Base-by-base conservation (phyloP, 257 asterid genomes). In the Plantago elongata region DNA sequence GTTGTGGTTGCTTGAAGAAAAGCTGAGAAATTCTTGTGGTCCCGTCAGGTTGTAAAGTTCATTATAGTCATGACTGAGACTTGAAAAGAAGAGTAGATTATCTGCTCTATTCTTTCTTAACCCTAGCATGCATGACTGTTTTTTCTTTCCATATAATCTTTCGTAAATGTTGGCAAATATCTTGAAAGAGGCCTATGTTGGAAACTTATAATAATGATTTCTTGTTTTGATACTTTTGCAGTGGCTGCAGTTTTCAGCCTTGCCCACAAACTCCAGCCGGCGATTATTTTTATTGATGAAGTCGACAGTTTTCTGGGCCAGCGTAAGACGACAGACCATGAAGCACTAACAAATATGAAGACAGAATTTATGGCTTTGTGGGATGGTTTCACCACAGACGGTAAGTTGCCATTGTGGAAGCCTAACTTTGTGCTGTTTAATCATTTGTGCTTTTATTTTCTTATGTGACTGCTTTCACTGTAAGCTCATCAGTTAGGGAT, bases 351-450 rank as follows among this genome's bases (percentile, higher is more conserved):
- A 62, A 87, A 86, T 79, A 89, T 93, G 97, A 93, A 93, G 74
- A 89, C 99, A 40, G 99, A 93, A 57, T 93, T 93, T 77, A 93
- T 93, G 99, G 86, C 99, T 74, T 64, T 93, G 75, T 93, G 99
- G 99, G 99, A 93, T 85, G 99, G 99, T 62, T 89, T 93, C 82
- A 82, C 95, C 57, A 93, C 99, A 27, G 95, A 93, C 68, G 79
- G 97, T 89, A 76, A 55, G 97, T 80, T 45, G 44, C 67, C 17
- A n/a, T 51, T 51, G 14, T 61, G 14, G 11, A 14, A 7, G 49
- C 60, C 37, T 11, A 22, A 30, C 57, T 10, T 34, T 51, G 45
- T 58, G 54, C 61, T 66, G 67, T 65, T 40, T 42, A 49, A 4
- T 64, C 64, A 59, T 66, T 40, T 62, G 67, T 62, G 42, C 34